Conservation (phyloP, 345 rosid genomes). For the Gossypium herbaceum region DNA sequence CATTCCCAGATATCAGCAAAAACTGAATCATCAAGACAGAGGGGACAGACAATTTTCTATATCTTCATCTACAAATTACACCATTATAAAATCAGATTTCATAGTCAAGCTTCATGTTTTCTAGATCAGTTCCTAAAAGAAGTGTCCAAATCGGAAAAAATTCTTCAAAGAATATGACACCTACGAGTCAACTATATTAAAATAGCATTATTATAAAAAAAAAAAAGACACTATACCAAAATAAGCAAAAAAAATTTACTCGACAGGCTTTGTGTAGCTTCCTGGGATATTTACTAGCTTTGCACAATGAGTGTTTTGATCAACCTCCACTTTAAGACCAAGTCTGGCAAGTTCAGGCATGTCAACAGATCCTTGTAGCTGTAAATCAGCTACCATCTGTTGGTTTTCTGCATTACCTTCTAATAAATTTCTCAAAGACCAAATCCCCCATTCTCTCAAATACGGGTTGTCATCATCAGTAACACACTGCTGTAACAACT, state of each 20-base stretch:
- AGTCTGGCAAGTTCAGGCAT: constrained; percentile 62
- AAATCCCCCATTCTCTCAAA: constrained; percentile 86
- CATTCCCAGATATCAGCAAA: not conserved
- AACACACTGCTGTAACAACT: constrained; percentile 74
- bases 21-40: not conserved
- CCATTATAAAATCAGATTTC: not conserved
- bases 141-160: not conserved
- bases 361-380: constrained; percentile 64
- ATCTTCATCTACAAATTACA: not conserved
- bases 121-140: not conserved
- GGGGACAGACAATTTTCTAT: not conserved
- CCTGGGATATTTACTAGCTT: constrained; percentile 67
- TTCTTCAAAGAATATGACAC: not conserved
- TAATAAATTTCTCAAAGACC: constrained; percentile 62
- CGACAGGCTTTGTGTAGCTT: constrained; percentile 7
- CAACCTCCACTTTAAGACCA: constrained; percentile 69
- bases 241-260: not conserved
- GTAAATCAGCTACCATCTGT: constrained; percentile 53
- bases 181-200: not conserved
- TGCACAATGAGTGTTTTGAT: constrained; percentile 49
- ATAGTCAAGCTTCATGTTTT: not conserved
- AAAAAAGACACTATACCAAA: not conserved
- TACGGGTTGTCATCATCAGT: constrained; percentile 67
- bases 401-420: constrained; percentile 75
- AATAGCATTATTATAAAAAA: too few relatives aligned